Base-by-base conservation (phyloP, 208 protist genomes). In the Trypanosoma rangeli region DNA sequence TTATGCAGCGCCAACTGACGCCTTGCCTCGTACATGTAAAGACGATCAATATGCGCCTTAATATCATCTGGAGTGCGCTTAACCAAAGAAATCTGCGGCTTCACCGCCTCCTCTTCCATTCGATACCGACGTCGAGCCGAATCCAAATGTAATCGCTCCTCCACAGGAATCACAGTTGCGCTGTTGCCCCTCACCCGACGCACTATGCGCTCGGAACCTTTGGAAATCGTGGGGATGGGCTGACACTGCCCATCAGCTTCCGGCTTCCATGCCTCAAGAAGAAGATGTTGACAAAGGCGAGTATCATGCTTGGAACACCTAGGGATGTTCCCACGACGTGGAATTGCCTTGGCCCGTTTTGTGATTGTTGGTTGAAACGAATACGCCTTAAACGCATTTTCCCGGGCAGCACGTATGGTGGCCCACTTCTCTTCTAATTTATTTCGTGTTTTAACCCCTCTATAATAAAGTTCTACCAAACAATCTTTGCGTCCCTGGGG, bases 291-390 rank as follows among this genome's bases (percentile, higher is more conserved):
- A 13, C 80, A 79, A 44, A 87, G 64, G 1, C 35, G 44, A 42
- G 8, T 61, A 26, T 65, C 44, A 53, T 57, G 64, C 50, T 61
- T 29, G 28, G 67, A 49, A 72, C 28, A 54, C 48, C 24, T 28
- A 57, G 52, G 37, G 54, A 64, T 15, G n/a, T 24, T 60, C 46
- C 59, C 55, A 59, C 31, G 35, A 10, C 74, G 70, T n/a, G 35
- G 33, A 35, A 78, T 50, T 55, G 31, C 44, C 55, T 62, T 76
- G 24, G 73, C 73, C 16, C 37, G 48, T 18, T 73, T 62, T 0
- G 84, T 87, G 35, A 90, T 87, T 26, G 63, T 50, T 33, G 87
- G 82, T 48, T 64, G 58, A 68, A 90, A 90, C 9, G 87, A 79
- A 63, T 48, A 77, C 9, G 68, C 68, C n/a, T 78, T 52, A 22